A percentile compares a stretch with the other conserved stretches of the same genome.
phyloP scores from a whole-genome alignment of 2,329 filamentous ascomycete species.

The Beauveria scarabaeidicola region DNA sequence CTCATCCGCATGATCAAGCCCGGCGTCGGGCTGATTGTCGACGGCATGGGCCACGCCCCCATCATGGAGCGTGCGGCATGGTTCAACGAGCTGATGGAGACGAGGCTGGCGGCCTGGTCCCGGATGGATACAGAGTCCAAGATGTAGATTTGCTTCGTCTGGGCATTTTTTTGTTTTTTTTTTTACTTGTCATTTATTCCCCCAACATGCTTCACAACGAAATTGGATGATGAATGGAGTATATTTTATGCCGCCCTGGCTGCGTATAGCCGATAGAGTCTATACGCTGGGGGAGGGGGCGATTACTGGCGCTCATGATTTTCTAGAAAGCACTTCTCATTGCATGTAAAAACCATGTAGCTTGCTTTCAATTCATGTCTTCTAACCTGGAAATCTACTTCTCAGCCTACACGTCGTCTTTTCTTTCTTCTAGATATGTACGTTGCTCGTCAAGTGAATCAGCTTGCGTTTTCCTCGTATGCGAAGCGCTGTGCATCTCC shows the following conservation, averaged over 20 bases:
- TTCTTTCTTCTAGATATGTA: background rate
- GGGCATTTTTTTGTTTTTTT: background rate
- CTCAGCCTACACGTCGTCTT: background rate
- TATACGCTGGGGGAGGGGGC: background rate
- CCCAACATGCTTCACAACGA: background rate
- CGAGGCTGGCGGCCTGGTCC: conserved; percentile 44
- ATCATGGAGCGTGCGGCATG: conserved; percentile 62
- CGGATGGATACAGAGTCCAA: conserved; percentile 23
- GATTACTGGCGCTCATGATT: background rate
- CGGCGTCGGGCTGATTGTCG: conserved; percentile 51
- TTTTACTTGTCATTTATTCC: background rate
- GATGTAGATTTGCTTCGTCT: background rate
- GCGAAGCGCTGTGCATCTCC: too few species aligned
- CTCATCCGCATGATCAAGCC: conserved; percentile 58
- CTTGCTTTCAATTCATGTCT: background rate
- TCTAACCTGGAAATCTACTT: background rate
- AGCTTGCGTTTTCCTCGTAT: conserved; percentile 15
- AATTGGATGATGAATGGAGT: background rate
- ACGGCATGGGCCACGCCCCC: conserved; percentile 68
- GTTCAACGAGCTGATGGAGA: conserved; percentile 57
- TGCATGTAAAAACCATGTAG: background rate
- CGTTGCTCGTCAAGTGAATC: background rate
- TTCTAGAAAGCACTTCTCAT: background rate
- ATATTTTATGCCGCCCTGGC: background rate
- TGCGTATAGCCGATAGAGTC: background rate